Evolutionary conservation across 306 rosid genomes (phyloP).

Genomic region (Calophaca sinica): DNA sequence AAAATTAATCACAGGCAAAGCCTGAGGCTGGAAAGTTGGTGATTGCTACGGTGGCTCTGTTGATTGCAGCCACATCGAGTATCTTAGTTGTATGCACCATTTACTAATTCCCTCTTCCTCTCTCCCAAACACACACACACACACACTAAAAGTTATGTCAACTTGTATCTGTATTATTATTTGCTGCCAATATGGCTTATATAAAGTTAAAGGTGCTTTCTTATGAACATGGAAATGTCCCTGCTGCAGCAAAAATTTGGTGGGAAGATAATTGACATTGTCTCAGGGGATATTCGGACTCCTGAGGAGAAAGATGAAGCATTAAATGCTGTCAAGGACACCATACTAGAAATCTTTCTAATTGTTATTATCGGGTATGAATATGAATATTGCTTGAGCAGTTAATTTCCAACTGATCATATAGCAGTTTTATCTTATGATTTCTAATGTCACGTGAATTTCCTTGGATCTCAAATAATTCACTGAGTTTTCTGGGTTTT

Average conservation of each 20-base stretch:
- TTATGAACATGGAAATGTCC: slow-evolving; percentile 43
- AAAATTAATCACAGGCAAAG: slow-evolving; percentile 57
- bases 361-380: slow-evolving; percentile 72
- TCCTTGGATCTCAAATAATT: slow-evolving; percentile 38
- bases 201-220: slow-evolving; percentile 36
- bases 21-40: slow-evolving; percentile 70
- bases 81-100: slow-evolving; percentile 66
- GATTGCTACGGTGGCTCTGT: slow-evolving; percentile 68
- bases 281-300: slow-evolving; percentile 61
- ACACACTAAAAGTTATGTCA: not conserved
- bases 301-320: slow-evolving; percentile 64
- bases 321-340: slow-evolving; percentile 65
- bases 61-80: slow-evolving; percentile 76
- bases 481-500: slow-evolving; percentile 44
- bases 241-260: slow-evolving; percentile 73
- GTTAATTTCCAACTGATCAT: slow-evolving; percentile 6
- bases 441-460: slow-evolving; percentile 19
- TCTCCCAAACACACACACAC: not conserved
- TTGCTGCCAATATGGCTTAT: slow-evolving; percentile 26
- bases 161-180: slow-evolving; percentile 36
- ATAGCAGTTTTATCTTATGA: slow-evolving; percentile 29
- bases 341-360: slow-evolving; percentile 64
- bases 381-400: slow-evolving; percentile 48
- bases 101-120: not conserved
- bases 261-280: slow-evolving; percentile 80